Base-by-base conservation (phyloP, 2,329 filamentous ascomycete genomes). In the Cladophialophora yegresii region DNA sequence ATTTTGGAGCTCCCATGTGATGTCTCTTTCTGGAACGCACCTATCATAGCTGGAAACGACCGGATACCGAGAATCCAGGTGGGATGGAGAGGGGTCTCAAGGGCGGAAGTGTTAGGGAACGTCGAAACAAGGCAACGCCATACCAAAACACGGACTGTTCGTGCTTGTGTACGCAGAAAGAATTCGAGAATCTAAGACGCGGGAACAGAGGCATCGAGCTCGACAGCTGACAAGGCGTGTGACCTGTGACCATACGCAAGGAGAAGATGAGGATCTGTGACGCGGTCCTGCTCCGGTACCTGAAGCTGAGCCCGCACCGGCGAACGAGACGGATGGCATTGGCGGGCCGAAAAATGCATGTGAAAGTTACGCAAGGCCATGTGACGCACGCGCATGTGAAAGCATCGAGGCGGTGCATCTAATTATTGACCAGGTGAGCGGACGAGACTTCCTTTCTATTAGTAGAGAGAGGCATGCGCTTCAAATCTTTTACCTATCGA, bases 21-120 rank as follows among this genome's bases (percentile, higher is more conserved):
- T 20, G 9, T 22, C 10, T 4, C 8, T 2, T 13, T 20, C 32
- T 9, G 26, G 26, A n/a, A 8, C 62, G 47, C 54, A 67, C 65
- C 65, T 67, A 67, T 67, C 65, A 67, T 67, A 45, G 33, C 61
- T 58, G 58, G 16, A 36, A 32, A 13, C 54, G 32, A 45, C 26
- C n/a, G 50, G 20, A 23, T 5, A 13, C 22, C 55, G 45, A 54
- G 47, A 56, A 22, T 22, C 23, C 47, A 49, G 57, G 65, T 67
- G 60, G 32, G 43, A 55, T 55, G 20, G 47, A 47, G 40, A 49
- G 45, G n/a, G 13, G 6, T 60, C 13, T 53, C n/a, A 22, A 22
- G 40, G 43, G 50, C 20, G 59, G 33, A 36, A 53, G 26, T 40
- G 47, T 63, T 23, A 64, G n/a, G 36, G 61, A 30, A 58, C 57